These are phyloP conservation scores for Craspedostauros australis DNA, from an alignment of 108 stramenopile species.

Conservation along the genomic window DNA sequence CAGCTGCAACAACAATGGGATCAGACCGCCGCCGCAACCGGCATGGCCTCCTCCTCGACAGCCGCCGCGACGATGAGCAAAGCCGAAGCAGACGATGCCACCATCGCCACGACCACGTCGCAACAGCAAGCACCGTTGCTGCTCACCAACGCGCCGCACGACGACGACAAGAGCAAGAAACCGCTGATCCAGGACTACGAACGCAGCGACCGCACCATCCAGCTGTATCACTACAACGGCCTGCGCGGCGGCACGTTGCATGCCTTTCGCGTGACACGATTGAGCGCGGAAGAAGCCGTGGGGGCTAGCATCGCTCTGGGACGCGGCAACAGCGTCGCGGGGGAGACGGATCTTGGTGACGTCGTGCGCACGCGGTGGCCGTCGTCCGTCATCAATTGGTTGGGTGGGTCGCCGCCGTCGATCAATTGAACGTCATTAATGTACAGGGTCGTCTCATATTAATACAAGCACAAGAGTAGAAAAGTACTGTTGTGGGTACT, in stretches of 20 bases:
- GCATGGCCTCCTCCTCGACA: not conserved
- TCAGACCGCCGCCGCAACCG: slow-evolving; percentile 8
- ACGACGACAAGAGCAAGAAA: not conserved
- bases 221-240: slow-evolving; percentile 75
- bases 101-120: slow-evolving; percentile 1
- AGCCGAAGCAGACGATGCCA: not conserved
- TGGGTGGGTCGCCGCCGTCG: slow-evolving; percentile 42
- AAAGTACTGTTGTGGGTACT: too few relatives aligned
- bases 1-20: slow-evolving; percentile 52
- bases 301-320: slow-evolving; percentile 63
- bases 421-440: too few relatives aligned
- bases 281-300: slow-evolving; percentile 67
- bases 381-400: slow-evolving; percentile 56
- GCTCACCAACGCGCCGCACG: too few relatives aligned
- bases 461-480: too few relatives aligned
- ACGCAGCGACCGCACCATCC: slow-evolving; percentile 40
- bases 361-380: slow-evolving; percentile 69
- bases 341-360: slow-evolving; percentile 46
- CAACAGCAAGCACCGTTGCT: not conserved
- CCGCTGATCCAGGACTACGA: slow-evolving; percentile 27
- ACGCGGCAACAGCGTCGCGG: not conserved
- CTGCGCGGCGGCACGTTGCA: slow-evolving; percentile 61
- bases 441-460: too few relatives aligned
- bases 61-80: too few relatives aligned
- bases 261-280: slow-evolving; percentile 51